Conservation (phyloP, 148 eudicot genomes). For the Camellia granthamiana region DNA sequence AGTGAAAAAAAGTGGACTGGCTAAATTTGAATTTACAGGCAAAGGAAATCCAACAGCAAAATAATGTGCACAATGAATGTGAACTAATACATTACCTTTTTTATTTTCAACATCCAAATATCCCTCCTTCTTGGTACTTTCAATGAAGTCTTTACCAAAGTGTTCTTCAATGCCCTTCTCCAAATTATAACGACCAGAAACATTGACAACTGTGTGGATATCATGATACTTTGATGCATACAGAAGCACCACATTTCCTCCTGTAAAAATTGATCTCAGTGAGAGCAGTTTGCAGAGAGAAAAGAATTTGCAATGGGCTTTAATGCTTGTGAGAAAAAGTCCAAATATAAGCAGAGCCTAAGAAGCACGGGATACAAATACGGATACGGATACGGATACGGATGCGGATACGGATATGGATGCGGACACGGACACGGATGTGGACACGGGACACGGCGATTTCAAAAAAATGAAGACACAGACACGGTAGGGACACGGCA, state of each 20-base stretch:
- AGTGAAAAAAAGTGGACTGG: not conserved
- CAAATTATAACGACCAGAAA: conserved; percentile 79
- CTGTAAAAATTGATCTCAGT: conserved; percentile 37
- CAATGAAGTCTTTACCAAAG: conserved; percentile 62
- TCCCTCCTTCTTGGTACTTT: conserved; percentile 62
- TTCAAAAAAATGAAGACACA: no score
- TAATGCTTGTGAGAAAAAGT: not conserved
- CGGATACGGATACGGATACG: no score
- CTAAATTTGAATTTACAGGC: not conserved
- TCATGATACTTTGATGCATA: conserved; percentile 92
- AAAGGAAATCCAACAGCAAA: not conserved
- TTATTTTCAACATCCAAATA: conserved; percentile 58
- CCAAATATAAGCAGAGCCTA: not conserved
- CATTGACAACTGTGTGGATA: conserved; percentile 56
- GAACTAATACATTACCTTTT: conserved; percentile 36
- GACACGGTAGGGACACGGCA: no score
- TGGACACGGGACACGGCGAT: no score
- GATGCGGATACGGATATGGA: no score
- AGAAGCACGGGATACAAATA: not conserved
- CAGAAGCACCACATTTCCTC: conserved; percentile 73
- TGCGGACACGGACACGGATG: no score
- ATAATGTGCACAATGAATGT: not conserved
- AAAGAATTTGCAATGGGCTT: not conserved
- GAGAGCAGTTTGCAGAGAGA: conserved; percentile 5
- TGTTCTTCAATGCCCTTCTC: conserved; percentile 61